These are phyloP conservation scores for Cryptosporidium bovis DNA, from an alignment of 169 alveolate species.

Conservation along the genomic window DNA sequence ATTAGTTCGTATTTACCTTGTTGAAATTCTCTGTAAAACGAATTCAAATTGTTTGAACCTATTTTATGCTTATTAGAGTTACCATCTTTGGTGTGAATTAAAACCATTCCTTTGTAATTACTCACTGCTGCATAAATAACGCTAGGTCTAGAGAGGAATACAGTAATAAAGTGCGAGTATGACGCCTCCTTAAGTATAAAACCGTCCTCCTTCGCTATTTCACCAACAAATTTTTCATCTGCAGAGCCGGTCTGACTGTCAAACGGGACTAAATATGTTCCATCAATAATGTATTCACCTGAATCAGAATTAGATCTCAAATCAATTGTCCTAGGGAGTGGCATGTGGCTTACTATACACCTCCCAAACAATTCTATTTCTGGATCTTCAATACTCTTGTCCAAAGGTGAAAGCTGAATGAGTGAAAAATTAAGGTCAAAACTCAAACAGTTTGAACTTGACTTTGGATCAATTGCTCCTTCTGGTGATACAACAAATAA, in stretches of 20 bases:
- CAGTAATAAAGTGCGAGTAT: background rate
- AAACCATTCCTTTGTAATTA: conserved; percentile 33
- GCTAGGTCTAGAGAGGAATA: conserved; percentile 25
- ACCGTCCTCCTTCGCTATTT: background rate
- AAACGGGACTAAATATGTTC: conserved; percentile 37
- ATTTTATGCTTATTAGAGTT: background rate
- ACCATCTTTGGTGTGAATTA: background rate
- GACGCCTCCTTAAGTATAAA: conserved; percentile 16
- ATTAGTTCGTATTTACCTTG: conserved; percentile 30
- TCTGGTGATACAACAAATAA: conserved; percentile 6
- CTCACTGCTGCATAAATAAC: conserved; percentile 19
- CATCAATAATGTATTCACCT: conserved; percentile 47
- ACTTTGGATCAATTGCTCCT: background rate
- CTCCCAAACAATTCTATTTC: background rate
- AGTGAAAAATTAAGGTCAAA: conserved; percentile 20
- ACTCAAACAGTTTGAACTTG: background rate
- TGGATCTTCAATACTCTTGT: background rate
- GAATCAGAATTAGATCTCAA: conserved; percentile 6
- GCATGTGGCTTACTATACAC: conserved; percentile 35
- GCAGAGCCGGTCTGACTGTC: background rate
- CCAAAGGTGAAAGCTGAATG: conserved; percentile 4
- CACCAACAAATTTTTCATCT: background rate
- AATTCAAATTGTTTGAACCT: conserved; percentile 14
- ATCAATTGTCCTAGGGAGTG: conserved; percentile 28
- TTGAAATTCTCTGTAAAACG: conserved; percentile 23